A percentile compares a stretch with the other conserved stretches of the same genome.
phyloP scores from a whole-genome alignment of 2,329 filamentous ascomycete species.

The Byssochlamys sp. region DNA sequence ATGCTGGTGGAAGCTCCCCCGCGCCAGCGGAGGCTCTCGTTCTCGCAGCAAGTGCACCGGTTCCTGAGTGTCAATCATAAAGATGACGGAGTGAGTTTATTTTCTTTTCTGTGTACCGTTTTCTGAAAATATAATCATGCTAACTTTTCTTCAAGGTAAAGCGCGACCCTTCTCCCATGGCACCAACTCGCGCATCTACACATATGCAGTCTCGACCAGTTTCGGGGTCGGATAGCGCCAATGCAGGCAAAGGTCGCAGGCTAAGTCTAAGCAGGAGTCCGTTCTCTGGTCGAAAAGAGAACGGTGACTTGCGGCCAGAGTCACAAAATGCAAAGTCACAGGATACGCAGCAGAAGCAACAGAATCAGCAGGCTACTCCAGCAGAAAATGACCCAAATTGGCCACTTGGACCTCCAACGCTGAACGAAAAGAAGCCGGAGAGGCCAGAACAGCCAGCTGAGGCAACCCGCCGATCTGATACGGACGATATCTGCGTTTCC shows the following conservation, averaged over 20 bases:
- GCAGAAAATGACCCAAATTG: neutral
- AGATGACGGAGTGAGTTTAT: constrained; percentile 9
- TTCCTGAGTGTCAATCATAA: constrained; percentile 11
- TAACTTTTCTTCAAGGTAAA: neutral
- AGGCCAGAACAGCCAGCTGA: constrained; percentile 4
- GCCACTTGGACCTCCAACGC: neutral
- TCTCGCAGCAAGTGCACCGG: constrained; percentile 15
- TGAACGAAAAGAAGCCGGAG: constrained; percentile 3
- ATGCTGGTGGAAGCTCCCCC: neutral
- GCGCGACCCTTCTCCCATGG: neutral
- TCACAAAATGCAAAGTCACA: neutral
- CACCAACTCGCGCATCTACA: neutral
- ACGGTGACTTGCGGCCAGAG: neutral
- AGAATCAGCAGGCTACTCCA: neutral
- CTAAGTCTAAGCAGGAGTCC: neutral
- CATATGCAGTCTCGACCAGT: neutral
- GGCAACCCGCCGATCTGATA: constrained; percentile 2
- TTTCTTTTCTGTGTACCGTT: neutral
- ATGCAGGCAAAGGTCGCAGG: neutral
- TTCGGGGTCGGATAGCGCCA: neutral
- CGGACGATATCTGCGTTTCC: constrained; percentile 9
- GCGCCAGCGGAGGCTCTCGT: constrained; percentile 11
- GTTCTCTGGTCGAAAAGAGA: neutral
- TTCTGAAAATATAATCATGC: neutral
- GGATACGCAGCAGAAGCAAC: neutral